Evolutionary conservation across 345 rosid genomes (phyloP).

Genomic region (Ceriops zippeliana): DNA sequence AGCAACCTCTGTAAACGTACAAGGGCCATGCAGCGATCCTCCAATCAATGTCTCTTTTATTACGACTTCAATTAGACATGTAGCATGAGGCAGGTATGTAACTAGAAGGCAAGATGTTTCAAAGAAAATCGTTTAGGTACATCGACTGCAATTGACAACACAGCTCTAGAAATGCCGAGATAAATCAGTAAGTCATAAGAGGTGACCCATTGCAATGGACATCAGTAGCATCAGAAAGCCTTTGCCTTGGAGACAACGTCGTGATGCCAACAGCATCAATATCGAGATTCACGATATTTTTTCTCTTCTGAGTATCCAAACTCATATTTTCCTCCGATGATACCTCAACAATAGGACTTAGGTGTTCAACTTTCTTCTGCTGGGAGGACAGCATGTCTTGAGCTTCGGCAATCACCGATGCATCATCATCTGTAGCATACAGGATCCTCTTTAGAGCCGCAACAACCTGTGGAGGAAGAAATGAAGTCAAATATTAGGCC

Average conservation of each 20-base stretch:
- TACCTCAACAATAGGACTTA: constrained; percentile 74
- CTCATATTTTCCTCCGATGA: constrained; percentile 58
- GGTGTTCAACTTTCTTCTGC: constrained; percentile 35
- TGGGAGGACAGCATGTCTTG: constrained; percentile 54
- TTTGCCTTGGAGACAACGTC: constrained; percentile 75
- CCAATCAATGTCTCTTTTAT: background rate
- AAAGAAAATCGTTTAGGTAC: constrained; percentile 1
- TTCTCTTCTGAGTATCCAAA: constrained; percentile 71
- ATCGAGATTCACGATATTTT: constrained; percentile 63
- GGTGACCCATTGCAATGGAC: constrained; percentile 88
- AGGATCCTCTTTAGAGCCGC: constrained; percentile 72
- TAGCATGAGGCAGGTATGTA: constrained; percentile 13
- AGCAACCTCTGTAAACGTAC: background rate
- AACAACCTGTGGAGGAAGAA: constrained; percentile 50
- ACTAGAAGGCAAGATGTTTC: constrained; percentile 6
- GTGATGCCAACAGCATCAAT: constrained; percentile 68
- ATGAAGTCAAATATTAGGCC: background rate
- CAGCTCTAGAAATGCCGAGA: background rate
- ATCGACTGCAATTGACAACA: background rate
- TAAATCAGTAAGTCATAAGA: constrained; percentile 68
- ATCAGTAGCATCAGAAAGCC: constrained; percentile 83
- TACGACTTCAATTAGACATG: constrained; percentile 16
- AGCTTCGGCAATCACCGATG: constrained; percentile 61
- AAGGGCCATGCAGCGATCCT: background rate
- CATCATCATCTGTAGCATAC: constrained; percentile 72